A percentile compares a stretch with the other conserved stretches of the same genome.
Conservation (phyloP, 108 stramenopile genomes). For the Aurantiochytrium sp. region DNA sequence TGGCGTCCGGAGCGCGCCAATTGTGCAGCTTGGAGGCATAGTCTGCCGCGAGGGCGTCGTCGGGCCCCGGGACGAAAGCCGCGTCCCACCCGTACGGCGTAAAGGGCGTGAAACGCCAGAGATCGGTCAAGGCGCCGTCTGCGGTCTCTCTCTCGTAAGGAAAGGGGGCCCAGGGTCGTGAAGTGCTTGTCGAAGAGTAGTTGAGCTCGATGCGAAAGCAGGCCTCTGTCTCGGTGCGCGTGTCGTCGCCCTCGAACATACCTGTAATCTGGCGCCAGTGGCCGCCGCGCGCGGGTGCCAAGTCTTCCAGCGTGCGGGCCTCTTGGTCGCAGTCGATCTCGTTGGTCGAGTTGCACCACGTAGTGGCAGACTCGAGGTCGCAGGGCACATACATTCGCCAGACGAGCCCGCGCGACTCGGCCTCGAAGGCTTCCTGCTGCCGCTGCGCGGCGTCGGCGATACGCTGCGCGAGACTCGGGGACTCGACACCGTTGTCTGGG, state of each 20-base stretch:
- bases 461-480: not conserved
- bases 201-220: not conserved
- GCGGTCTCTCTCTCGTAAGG: conserved; percentile 55
- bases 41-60: not conserved
- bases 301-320: not conserved
- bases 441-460: not conserved
- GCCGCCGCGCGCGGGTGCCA: not conserved
- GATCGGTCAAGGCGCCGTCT: conserved; percentile 47
- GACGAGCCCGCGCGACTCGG: not conserved
- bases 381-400: conserved; percentile 68
- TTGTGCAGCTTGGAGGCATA: not conserved
- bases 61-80: conserved; percentile 41
- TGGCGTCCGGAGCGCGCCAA: not conserved
- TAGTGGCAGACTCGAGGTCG: conserved; percentile 32
- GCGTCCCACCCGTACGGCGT: conserved; percentile 64
- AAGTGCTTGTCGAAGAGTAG: not conserved
- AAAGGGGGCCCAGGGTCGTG: conserved; percentile 42
- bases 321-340: conserved; percentile 68
- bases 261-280: not conserved
- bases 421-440: not conserved
- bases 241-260: not conserved
- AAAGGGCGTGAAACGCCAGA: conserved; percentile 53
- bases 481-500: not conserved
- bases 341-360: conserved; percentile 72
- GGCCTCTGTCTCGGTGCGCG: not conserved